phyloP scores from a whole-genome alignment of 441 rosid genomes.

The Populus trichocarpa region DNA sequence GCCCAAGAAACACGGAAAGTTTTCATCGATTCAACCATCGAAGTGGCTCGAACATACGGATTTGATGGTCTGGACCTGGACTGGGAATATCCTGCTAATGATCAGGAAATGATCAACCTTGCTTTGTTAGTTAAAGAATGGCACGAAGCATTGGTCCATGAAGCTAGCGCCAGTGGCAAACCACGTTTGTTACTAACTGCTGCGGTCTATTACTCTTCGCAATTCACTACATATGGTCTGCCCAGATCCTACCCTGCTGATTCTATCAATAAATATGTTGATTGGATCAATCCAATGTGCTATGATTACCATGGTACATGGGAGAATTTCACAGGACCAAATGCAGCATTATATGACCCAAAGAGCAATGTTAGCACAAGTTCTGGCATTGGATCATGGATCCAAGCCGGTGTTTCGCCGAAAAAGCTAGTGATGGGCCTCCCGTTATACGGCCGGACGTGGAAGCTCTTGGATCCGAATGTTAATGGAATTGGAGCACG shows the following conservation, averaged over 20 bases:
- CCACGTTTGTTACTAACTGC: constrained; percentile 37
- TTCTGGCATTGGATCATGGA: constrained; percentile 42
- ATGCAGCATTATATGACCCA: constrained; percentile 33
- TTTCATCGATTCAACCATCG: constrained; percentile 48
- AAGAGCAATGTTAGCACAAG: constrained; percentile 32
- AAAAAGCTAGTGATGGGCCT: constrained; percentile 44
- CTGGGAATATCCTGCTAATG: constrained; percentile 50
- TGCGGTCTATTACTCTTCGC: constrained; percentile 40
- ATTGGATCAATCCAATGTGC: constrained; percentile 55
- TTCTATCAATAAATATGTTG: constrained; percentile 26
- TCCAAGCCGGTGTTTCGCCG: constrained; percentile 29
- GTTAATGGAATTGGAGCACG: constrained; percentile 33
- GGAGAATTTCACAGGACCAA: constrained; percentile 37
- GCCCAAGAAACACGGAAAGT: constrained; percentile 18
- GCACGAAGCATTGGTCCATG: constrained; percentile 26
- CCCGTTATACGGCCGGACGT: constrained; percentile 40
- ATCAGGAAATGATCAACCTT: constrained; percentile 36
- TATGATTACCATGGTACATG: constrained; percentile 43
- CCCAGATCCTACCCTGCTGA: constrained; percentile 36
- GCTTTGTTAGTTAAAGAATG: constrained; percentile 32
- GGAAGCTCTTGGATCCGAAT: constrained; percentile 36
- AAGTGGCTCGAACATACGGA: constrained; percentile 35
- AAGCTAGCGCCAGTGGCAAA: constrained; percentile 22
- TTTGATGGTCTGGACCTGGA: constrained; percentile 54
- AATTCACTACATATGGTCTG: constrained; percentile 4